Evolutionary conservation across 2,329 filamentous ascomycete genomes (phyloP).

Genomic region (Amauroascus niger): DNA sequence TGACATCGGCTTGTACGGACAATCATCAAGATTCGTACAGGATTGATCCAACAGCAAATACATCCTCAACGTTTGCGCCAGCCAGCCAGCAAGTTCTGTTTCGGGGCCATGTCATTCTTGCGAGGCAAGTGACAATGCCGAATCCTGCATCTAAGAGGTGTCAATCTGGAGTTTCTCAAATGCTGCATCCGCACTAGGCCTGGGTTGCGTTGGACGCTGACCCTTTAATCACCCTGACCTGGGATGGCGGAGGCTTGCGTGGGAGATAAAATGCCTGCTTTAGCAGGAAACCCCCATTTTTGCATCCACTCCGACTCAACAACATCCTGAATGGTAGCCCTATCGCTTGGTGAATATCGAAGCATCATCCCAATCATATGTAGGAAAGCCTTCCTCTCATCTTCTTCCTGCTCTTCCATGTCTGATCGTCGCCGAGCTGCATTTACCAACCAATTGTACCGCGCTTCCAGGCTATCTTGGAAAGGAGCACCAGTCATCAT

Average conservation of each 20-base stretch:
- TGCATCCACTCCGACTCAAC: conserved; percentile 18
- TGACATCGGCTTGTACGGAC: too few relatives aligned
- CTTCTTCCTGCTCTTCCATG: conserved; percentile 13
- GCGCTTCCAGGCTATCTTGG: conserved; percentile 11
- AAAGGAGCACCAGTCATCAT: conserved; percentile 12
- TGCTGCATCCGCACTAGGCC: background rate
- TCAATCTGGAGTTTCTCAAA: background rate
- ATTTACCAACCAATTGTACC: conserved; percentile 15
- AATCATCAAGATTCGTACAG: too few relatives aligned
- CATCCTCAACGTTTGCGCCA: too few relatives aligned
- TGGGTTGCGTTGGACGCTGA: background rate
- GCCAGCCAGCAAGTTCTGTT: too few relatives aligned
- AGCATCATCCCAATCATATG: conserved; percentile 15
- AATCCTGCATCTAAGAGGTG: too few relatives aligned
- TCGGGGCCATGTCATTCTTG: too few relatives aligned
- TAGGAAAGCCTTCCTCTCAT: conserved; percentile 16
- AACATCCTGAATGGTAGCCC: conserved; percentile 15
- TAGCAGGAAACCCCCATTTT: conserved; percentile 15
- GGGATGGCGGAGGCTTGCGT: background rate
- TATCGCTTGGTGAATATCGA: conserved; percentile 13
- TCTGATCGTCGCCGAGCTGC: conserved; percentile 10
- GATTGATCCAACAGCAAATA: too few relatives aligned
- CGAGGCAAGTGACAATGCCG: too few relatives aligned
- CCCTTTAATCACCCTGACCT: background rate
- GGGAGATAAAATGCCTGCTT: background rate